phyloP scores from a whole-genome alignment of 805 yeast species.

The Kluyveromyces starmeri region DNA sequence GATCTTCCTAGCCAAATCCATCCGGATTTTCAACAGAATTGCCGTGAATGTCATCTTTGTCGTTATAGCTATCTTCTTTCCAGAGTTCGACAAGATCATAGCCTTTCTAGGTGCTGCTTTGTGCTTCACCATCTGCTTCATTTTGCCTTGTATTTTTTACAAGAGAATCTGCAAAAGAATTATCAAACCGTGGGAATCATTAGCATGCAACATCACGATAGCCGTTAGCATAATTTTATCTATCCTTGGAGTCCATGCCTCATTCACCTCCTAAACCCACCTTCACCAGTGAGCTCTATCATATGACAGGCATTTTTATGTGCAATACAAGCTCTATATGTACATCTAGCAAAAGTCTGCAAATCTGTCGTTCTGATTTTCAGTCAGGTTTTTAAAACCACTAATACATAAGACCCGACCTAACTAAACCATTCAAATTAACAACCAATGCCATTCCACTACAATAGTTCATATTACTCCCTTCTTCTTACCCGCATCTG shows the following conservation, averaged over 20 bases:
- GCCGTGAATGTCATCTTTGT: constrained; percentile 51
- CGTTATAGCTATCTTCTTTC: constrained; percentile 51
- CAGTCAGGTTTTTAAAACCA: no score
- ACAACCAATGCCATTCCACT: no score
- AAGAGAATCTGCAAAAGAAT: constrained; percentile 42
- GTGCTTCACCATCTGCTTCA: constrained; percentile 71
- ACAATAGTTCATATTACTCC: no score
- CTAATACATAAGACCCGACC: no score
- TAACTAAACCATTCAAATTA: no score
- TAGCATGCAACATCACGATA: constrained; percentile 37
- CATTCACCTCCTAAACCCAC: constrained; percentile 24
- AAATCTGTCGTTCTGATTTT: no score
- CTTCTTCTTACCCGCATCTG: no score
- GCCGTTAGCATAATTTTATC: constrained; percentile 41
- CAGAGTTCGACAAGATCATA: constrained; percentile 73
- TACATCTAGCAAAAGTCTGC: no score
- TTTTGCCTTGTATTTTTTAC: constrained; percentile 70
- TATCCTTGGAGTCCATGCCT: constrained; percentile 53
- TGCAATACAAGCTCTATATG: no score
- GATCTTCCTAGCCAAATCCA: constrained; percentile 13
- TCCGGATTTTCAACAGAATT: constrained; percentile 28
- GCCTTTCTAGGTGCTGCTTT: constrained; percentile 76
- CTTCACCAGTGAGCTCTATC: no score
- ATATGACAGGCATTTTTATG: no score
- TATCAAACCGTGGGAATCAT: constrained; percentile 33